Evolutionary conservation across 345 rosid genomes (phyloP).

Genomic region (Rhizophora apiculata): DNA sequence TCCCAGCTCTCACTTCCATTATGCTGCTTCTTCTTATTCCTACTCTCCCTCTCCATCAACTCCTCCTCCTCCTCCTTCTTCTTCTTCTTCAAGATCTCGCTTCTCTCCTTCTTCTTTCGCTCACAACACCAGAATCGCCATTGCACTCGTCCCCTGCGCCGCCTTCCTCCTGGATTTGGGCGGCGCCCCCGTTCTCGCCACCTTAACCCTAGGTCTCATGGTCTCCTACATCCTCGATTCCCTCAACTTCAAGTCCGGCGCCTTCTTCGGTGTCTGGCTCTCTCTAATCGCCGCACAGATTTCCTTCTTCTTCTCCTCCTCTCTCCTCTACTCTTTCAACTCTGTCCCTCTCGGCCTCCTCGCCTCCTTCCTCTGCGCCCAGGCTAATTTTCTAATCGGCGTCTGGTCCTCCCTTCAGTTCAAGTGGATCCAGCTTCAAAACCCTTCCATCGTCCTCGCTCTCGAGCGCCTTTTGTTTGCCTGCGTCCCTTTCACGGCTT

Average conservation of each 20-base stretch:
- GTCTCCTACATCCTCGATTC: constrained; percentile 91
- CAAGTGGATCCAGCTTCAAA: constrained; percentile 93
- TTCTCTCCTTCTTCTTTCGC: constrained; percentile 78
- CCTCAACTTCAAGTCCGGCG: constrained; percentile 69
- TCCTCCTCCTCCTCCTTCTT: constrained; percentile 26
- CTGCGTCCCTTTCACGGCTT: constrained; percentile 72
- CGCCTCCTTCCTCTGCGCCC: constrained; percentile 71
- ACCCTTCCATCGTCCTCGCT: constrained; percentile 80
- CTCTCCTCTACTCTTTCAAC: constrained; percentile 54
- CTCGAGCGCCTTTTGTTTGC: constrained; percentile 90
- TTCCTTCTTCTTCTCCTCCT: constrained; percentile 84
- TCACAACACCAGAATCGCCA: constrained; percentile 70
- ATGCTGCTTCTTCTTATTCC: constrained; percentile 19
- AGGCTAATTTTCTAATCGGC: constrained; percentile 76
- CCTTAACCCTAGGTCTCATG: constrained; percentile 81
- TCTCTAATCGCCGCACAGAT: constrained; percentile 83
- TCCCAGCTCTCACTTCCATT: constrained; percentile 35
- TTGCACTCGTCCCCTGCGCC: constrained; percentile 78
- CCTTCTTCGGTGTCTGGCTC: constrained; percentile 86
- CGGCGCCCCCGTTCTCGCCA: constrained; percentile 73
- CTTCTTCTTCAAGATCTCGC: constrained; percentile 41
- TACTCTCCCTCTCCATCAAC: constrained; percentile 3
- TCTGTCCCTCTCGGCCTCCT: constrained; percentile 61
- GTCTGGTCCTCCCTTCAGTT: constrained; percentile 96
- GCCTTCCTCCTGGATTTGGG: constrained; percentile 97